phyloP scores from a whole-genome alignment of 495 filamentous ascomycete species.

The Hypoxylon rickii region DNA sequence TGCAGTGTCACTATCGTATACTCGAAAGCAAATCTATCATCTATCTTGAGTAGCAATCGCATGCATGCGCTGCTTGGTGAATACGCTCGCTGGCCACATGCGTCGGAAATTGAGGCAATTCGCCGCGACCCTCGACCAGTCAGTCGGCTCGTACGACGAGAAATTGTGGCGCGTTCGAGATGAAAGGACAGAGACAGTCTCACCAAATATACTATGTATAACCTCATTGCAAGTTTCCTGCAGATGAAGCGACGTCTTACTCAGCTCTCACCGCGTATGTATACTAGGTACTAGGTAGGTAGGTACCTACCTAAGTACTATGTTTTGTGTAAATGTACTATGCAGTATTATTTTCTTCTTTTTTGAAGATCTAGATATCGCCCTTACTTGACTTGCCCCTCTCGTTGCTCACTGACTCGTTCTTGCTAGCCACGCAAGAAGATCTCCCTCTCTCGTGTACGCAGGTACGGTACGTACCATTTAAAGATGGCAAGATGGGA shows the following conservation, averaged over 20 bases:
- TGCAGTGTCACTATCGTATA: no score
- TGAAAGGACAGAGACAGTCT: conserved; percentile 18
- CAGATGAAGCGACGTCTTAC: background rate
- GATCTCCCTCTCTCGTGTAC: no score
- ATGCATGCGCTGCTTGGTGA: conserved; percentile 3
- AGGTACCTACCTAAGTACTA: background rate
- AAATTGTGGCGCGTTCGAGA: conserved; percentile 5
- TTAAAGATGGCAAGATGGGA: conserved; percentile 1
- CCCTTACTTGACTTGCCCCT: no score
- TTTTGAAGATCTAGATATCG: no score
- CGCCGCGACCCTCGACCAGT: conserved; percentile 6
- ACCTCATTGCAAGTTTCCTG: background rate
- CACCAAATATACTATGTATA: background rate
- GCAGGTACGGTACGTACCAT: conserved; percentile 11
- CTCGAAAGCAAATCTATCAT: no score
- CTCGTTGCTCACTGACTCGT: no score
- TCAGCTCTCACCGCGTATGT: background rate
- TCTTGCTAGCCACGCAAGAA: no score
- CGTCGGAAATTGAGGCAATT: background rate
- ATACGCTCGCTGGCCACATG: background rate
- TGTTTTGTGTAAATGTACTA: background rate
- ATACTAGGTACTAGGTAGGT: background rate
- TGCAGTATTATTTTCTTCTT: background rate
- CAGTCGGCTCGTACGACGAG: conserved; percentile 10
- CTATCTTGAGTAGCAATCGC: background rate